Conservation (phyloP, 331 rosid species). For the Acacia pycnantha region DNA sequence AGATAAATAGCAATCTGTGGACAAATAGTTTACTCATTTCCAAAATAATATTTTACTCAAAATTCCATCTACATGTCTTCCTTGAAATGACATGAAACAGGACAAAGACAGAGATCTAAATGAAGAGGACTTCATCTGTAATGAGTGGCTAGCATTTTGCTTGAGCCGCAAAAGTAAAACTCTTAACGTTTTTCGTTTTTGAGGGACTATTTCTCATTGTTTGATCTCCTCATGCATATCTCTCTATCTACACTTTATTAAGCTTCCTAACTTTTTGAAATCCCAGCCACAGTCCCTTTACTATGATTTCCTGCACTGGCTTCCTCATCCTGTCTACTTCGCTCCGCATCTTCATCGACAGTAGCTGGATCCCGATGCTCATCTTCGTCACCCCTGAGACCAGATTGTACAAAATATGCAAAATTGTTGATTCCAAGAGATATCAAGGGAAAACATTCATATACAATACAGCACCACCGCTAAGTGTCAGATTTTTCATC, state of each 20-base stretch:
- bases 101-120: neutral
- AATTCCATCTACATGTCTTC: neutral
- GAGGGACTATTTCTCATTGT: neutral
- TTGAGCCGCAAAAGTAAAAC: slow-evolving; percentile 12
- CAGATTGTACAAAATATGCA: slow-evolving; percentile 2
- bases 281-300: slow-evolving; percentile 41
- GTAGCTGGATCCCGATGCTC: slow-evolving; percentile 35
- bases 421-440: neutral
- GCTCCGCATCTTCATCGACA: slow-evolving; percentile 45
- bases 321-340: slow-evolving; percentile 55
- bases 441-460: neutral
- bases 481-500: neutral
- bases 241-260: slow-evolving; percentile 17
- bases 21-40: neutral
- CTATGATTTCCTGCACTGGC: slow-evolving; percentile 31
- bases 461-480: neutral
- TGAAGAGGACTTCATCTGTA: neutral
- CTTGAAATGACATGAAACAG: neutral
- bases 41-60: neutral
- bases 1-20: neutral
- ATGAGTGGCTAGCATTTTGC: neutral
- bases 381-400: slow-evolving; percentile 59
- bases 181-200: neutral
- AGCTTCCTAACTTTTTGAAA: slow-evolving; percentile 40
- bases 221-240: neutral